Evolutionary conservation across 1,284 basidiomycete genomes (phyloP).

Genomic region (Ganoderma boninense): DNA sequence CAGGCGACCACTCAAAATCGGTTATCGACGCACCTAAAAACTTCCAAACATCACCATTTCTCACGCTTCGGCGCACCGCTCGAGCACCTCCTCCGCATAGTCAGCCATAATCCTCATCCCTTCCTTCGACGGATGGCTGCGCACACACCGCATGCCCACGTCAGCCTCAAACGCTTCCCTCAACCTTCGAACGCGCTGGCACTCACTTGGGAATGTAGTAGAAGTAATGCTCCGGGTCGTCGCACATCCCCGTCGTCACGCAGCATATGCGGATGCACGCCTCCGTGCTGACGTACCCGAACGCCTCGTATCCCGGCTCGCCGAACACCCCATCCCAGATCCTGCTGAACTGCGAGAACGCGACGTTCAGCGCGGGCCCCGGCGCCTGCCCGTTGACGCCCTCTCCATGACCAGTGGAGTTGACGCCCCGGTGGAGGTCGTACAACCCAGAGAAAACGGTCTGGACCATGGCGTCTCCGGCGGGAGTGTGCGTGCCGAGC

Average conservation of each 20-base stretch:
- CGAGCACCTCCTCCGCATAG: slow-evolving; percentile 52
- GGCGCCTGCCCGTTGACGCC: not conserved
- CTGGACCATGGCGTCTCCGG: slow-evolving; percentile 43
- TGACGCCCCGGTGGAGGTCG: slow-evolving; percentile 28
- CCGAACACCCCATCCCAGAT: slow-evolving; percentile 44
- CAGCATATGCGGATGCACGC: slow-evolving; percentile 35
- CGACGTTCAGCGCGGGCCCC: slow-evolving; percentile 31
- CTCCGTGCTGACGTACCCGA: slow-evolving; percentile 43
- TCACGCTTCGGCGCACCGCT: slow-evolving; percentile 19
- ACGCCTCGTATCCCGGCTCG: slow-evolving; percentile 41
- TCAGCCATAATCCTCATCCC: slow-evolving; percentile 57
- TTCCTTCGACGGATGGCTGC: slow-evolving; percentile 52
- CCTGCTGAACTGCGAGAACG: slow-evolving; percentile 40
- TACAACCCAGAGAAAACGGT: slow-evolving; percentile 38
- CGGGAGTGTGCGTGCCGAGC: slow-evolving; percentile 35
- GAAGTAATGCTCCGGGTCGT: slow-evolving; percentile 57
- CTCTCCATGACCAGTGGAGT: slow-evolving; percentile 14
- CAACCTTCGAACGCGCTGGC: slow-evolving; percentile 22
- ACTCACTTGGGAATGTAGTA: slow-evolving; percentile 57
- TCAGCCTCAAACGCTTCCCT: slow-evolving; percentile 23
- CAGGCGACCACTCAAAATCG: not conserved
- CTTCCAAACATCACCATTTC: not conserved
- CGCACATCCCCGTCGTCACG: slow-evolving; percentile 35
- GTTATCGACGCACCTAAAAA: not conserved
- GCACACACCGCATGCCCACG: not conserved